Base-by-base conservation (phyloP, 108 stramenopile genomes). In the Licmophora abbreviata region DNA sequence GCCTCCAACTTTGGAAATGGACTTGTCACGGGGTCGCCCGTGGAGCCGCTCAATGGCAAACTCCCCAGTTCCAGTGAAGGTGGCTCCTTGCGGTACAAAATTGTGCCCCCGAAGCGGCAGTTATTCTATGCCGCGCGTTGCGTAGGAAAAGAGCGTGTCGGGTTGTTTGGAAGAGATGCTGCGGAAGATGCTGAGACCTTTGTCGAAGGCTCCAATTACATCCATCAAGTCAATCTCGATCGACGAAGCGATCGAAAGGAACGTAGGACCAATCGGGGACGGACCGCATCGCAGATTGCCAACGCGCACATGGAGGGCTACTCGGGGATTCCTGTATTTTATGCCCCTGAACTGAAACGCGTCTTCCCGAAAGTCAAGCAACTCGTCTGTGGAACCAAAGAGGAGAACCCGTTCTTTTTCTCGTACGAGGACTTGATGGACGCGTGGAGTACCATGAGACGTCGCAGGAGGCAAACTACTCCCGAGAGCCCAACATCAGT, bases 71-170 rank as follows among this genome's bases (percentile, higher is more conserved):
- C 69, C 32, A 63, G 69, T 25, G 78, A 83, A 30, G 83, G 83
- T 4, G 88, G 83, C 22, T 64, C 68, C 18, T 64, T 91, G 42
- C 63, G 88, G n/a, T 83, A 91, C 56, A 91, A 91, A 41, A 74
- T 91, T 51, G 66, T 86, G 9, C 88, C 88, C 23, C 68, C 79
- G 29, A 82, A 83, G 53, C 66, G 84, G 22, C 82, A 91, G 47
- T 51, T 91, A 12, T 91, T 63, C 55, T 91, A 91, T 52, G 88
- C 88, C 0, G 79, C 84, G 11, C 68, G 82, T n/a, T 86, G 88
- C 54, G 31, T 23, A 1, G 88, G 88, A 27, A 60, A 70, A 47
- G 88, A 91, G 48, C 73, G 88, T 9, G 76, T 91, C 8, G 88
- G 88, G 8, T 53, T 69, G 42, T 81, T 83, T 52, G 55, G 58